phyloP scores from a whole-genome alignment of 768 basidiomycete species.

The Termitomyces titanicus region DNA sequence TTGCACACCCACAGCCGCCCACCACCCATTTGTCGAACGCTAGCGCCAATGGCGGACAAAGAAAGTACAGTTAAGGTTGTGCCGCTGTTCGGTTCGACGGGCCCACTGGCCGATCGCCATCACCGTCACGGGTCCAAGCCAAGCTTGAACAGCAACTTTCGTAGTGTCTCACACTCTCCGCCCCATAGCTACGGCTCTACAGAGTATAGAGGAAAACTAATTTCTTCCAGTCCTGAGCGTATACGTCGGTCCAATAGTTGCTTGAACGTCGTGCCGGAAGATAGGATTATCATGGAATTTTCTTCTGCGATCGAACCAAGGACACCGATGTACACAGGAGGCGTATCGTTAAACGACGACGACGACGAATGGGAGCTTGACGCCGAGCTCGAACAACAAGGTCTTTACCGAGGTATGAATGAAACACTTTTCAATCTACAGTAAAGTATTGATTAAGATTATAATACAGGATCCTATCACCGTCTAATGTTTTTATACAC shows the following conservation, averaged over 20 bases:
- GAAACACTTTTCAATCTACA: neutral
- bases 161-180: neutral
- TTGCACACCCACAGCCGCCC: too few species aligned
- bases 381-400: conserved; percentile 44
- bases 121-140: neutral
- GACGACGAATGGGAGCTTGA: conserved; percentile 30
- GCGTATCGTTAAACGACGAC: conserved; percentile 22
- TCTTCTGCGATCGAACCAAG: neutral
- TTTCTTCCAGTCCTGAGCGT: neutral
- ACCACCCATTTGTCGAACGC: too few species aligned
- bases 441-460: neutral
- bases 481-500: conserved; percentile 53
- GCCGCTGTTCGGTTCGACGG: too few species aligned
- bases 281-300: conserved; percentile 10
- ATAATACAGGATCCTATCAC: conserved; percentile 65
- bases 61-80: too few species aligned
- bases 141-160: too few species aligned
- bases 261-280: conserved; percentile 14
- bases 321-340: conserved; percentile 7
- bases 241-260: neutral
- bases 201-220: too few species aligned
- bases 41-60: too few species aligned
- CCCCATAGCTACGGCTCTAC: too few species aligned
- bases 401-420: conserved; percentile 44
- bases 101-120: neutral